These are phyloP conservation scores for Mikania micrantha DNA, from an alignment of 129 eudicot species.

Conservation along the genomic window DNA sequence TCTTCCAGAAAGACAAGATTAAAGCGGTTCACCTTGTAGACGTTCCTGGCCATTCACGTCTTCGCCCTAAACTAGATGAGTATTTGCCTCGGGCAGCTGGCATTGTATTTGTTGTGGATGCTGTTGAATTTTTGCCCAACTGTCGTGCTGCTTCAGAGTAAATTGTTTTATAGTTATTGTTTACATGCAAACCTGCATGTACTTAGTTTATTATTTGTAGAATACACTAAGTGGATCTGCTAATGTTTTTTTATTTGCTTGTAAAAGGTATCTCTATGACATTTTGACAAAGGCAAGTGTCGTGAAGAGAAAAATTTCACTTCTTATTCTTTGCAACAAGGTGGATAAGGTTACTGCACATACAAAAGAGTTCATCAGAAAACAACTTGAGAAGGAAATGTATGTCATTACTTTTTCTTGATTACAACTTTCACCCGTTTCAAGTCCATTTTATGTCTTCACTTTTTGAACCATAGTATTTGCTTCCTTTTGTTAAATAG, in stretches of 20 bases:
- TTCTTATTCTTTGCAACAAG: conserved; percentile 85
- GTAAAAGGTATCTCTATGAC: conserved; percentile 79
- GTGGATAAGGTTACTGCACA: conserved; percentile 94
- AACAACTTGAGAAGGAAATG: conserved; percentile 95
- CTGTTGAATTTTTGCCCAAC: conserved; percentile 77
- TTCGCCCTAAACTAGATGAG: conserved; percentile 76
- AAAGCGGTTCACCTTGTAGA: conserved; percentile 84
- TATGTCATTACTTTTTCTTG: conserved; percentile 17
- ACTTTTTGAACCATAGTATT: not conserved
- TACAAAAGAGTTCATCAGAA: conserved; percentile 82
- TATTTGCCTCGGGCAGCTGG: conserved; percentile 85
- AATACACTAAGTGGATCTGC: conserved; percentile 2
- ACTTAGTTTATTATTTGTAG: not conserved
- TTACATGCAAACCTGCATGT: not conserved
- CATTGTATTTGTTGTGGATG: conserved; percentile 83
- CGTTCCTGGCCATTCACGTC: conserved; percentile 94
- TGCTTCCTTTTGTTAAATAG: not conserved
- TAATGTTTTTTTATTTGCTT: conserved; percentile 11
- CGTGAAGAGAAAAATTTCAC: conserved; percentile 73
- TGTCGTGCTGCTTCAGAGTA: conserved; percentile 87
- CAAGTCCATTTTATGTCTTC: not conserved
- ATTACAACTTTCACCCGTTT: not conserved
- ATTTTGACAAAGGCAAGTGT: conserved; percentile 80
- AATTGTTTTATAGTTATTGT: not conserved
- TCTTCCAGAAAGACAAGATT: conserved; percentile 55